These are phyloP conservation scores for Apostasia shenzhenica DNA, from an alignment of 106 monocot species.

Conservation along the genomic window DNA sequence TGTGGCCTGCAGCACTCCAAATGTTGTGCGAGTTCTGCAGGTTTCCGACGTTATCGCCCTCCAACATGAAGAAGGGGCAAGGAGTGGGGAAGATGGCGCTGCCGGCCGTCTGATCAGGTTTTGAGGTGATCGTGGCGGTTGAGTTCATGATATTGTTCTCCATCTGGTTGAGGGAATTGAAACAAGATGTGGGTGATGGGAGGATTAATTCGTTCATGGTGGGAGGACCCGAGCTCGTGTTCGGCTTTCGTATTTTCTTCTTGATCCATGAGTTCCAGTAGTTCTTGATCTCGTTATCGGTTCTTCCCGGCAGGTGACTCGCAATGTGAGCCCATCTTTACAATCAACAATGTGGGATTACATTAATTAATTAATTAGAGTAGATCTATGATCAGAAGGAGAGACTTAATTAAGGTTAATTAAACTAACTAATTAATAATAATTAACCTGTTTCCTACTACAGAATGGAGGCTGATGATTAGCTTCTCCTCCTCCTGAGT, in stretches of 20 bases:
- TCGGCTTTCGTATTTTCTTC: slow-evolving; percentile 50
- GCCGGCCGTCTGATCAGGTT: neutral
- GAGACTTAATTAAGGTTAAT: too few relatives aligned
- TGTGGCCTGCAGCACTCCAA: slow-evolving; percentile 11
- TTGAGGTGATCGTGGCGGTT: slow-evolving; percentile 6
- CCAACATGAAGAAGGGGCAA: slow-evolving; percentile 40
- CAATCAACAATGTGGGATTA: too few relatives aligned
- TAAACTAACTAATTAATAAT: too few relatives aligned
- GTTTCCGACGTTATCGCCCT: slow-evolving; percentile 4
- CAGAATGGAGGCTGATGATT: slow-evolving; percentile 48
- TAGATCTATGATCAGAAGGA: too few relatives aligned
- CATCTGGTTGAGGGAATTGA: slow-evolving; percentile 19
- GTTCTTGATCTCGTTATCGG: slow-evolving; percentile 75
- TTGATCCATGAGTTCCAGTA: slow-evolving; percentile 83
- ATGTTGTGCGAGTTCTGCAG: slow-evolving; percentile 5
- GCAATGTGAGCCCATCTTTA: slow-evolving; percentile 70
- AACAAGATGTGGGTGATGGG: neutral
- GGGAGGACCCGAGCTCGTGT: slow-evolving; percentile 3
- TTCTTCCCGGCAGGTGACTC: slow-evolving; percentile 62
- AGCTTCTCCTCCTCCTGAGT: slow-evolving; percentile 54
- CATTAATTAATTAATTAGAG: too few relatives aligned
- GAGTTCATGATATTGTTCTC: slow-evolving; percentile 18
- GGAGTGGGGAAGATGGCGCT: slow-evolving; percentile 17
- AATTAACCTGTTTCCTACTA: slow-evolving; percentile 64
- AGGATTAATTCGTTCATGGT: neutral